phyloP scores from a whole-genome alignment of 345 rosid genomes.

The Hibiscus tridactylites region DNA sequence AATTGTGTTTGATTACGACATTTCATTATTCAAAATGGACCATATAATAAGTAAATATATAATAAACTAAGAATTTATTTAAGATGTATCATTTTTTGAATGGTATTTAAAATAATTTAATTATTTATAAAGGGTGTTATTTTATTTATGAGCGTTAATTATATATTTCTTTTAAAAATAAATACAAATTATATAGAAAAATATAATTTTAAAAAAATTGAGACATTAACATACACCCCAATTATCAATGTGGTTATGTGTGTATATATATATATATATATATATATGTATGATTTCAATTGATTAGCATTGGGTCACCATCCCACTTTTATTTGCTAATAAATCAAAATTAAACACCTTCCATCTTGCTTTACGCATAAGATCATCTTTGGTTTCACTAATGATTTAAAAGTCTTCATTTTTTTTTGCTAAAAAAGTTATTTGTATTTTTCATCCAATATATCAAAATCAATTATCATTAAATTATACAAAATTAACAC shows the following conservation, averaged over 20 bases:
- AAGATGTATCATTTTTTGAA: too few relatives aligned
- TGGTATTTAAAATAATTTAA: too few relatives aligned
- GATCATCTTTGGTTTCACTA: neutral
- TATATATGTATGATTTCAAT: too few relatives aligned
- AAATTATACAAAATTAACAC: neutral
- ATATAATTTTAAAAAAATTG: too few relatives aligned
- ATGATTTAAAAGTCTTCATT: neutral
- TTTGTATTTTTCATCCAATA: neutral
- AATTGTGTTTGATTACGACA: neutral
- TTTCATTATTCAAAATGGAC: neutral
- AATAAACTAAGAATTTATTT: too few relatives aligned
- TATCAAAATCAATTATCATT: neutral
- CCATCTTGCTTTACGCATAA: neutral
- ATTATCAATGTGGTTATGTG: too few relatives aligned
- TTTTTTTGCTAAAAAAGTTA: neutral
- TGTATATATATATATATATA: too few relatives aligned
- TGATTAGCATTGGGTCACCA: neutral
- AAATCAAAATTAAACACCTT: neutral
- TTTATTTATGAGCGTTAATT: too few relatives aligned
- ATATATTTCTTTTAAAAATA: too few relatives aligned
- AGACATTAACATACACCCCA: too few relatives aligned
- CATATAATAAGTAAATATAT: neutral
- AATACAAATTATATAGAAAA: too few relatives aligned
- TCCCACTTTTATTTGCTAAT: neutral
- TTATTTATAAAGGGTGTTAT: too few relatives aligned